Base-by-base conservation (phyloP, 805 yeast genomes). In the Geotrichum ghanense region DNA sequence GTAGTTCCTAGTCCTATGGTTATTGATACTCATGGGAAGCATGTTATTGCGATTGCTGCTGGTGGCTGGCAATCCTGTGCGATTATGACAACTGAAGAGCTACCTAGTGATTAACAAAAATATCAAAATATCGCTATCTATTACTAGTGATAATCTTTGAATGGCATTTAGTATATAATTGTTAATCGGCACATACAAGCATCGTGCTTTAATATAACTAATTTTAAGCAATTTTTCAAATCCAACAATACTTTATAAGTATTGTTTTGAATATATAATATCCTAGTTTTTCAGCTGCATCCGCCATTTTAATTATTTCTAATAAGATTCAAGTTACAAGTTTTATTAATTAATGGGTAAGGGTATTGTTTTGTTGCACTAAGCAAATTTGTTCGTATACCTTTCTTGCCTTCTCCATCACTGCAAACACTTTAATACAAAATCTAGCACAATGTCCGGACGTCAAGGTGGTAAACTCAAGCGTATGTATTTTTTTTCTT, bases 391-490 rank as follows among this genome's bases (percentile, higher is more conserved):
- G 12, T 25, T 25, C 31, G 14, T n/a, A 31, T 6, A n/a, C 16
- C 16, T 31, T 31, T n/a, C 37, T 31, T n/a, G 17, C 37, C 37
- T 6, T 31, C n/a, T n/a, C 37, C 37, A 31, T 10, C 16, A 31
- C 5, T 12, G 16, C 7, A 7, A 31, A 19, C 37, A 31, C 12
- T n/a, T 19, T n/a, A 25, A 25, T 25, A 25, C 14, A n/a, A n/a
- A n/a, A n/a, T n/a, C n/a, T n/a, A n/a, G n/a, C n/a, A 39, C 42
- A 39, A 87, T 88, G 95, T 87, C 95, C 44, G 88, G 95, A 59
- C 88, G 96, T 72, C 96, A 89, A 74, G 97, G 97, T 63, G 97
- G 97, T 61, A 89, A 89, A 66, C 79, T 89, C 50, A 89, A 89
- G 79, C 97, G 88, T 70, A 61, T 50, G 78, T 22, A 9, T 12